Conservation (phyloP, 192 early-diverging fungal genomes). For the Linnemannia hyalina region DNA sequence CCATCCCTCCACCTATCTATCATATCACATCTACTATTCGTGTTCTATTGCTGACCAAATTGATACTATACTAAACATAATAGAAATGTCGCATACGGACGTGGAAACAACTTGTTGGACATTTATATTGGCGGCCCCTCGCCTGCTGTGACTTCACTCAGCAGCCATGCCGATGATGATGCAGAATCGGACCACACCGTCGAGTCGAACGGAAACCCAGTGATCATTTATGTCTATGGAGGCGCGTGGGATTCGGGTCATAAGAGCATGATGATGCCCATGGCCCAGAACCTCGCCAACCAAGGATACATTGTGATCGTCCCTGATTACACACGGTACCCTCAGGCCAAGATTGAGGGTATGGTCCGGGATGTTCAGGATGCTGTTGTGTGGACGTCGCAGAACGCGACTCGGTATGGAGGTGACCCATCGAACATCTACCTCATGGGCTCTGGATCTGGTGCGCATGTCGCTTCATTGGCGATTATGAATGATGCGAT, state of each 20-base stretch:
- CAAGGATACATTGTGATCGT: conserved; percentile 62
- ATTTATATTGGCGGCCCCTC: conserved; percentile 40
- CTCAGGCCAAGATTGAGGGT: conserved; percentile 57
- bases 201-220: conserved; percentile 50
- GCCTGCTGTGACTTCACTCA: neutral
- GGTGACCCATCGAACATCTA: conserved; percentile 58
- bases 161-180: conserved; percentile 30
- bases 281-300: conserved; percentile 61
- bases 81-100: conserved; percentile 51
- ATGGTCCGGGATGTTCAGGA: conserved; percentile 61
- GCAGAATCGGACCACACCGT: conserved; percentile 49
- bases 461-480: conserved; percentile 54
- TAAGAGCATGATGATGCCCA: conserved; percentile 59
- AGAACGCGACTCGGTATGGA: conserved; percentile 50
- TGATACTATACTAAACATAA: neutral
- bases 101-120: conserved; percentile 38
- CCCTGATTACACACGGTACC: conserved; percentile 60
- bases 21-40: neutral
- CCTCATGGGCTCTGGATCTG: conserved; percentile 58
- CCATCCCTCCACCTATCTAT: neutral
- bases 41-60: neutral
- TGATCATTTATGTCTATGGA: conserved; percentile 54
- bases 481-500: conserved; percentile 58
- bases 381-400: conserved; percentile 50
- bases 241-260: conserved; percentile 57